phyloP scores from a whole-genome alignment of 306 rosid species.

The Oemleria cerasiformis region DNA sequence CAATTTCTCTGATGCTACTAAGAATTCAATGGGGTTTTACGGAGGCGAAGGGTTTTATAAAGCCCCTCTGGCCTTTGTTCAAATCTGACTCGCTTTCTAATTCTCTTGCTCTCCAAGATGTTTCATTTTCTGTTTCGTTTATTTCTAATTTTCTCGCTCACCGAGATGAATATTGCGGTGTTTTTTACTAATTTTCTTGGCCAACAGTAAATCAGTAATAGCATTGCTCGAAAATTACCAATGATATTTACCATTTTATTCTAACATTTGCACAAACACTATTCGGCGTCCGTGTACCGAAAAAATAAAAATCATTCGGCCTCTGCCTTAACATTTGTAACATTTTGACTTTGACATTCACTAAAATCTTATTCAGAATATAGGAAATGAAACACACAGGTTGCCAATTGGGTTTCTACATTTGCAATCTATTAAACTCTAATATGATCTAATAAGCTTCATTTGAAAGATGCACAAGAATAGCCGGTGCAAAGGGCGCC shows the following conservation, averaged over 20 bases:
- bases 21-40: not conserved
- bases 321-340: no score
- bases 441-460: not conserved
- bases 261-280: no score
- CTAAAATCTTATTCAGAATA: no score
- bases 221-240: not conserved
- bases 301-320: no score
- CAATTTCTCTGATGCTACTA: not conserved
- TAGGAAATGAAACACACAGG: not conserved
- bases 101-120: not conserved
- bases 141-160: no score
- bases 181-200: not conserved
- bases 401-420: not conserved
- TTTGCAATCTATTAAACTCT: not conserved
- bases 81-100: not conserved
- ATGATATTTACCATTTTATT: no score
- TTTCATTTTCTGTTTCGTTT: no score
- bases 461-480: conserved; percentile 56
- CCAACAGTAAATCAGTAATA: not conserved
- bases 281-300: no score
- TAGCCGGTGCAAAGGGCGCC: conserved; percentile 58
- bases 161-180: not conserved
- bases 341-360: no score
- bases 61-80: not conserved
- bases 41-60: conserved; percentile 1